Evolutionary conservation across 331 rosid genomes (phyloP).

Genomic region (Rosa hybrid): DNA sequence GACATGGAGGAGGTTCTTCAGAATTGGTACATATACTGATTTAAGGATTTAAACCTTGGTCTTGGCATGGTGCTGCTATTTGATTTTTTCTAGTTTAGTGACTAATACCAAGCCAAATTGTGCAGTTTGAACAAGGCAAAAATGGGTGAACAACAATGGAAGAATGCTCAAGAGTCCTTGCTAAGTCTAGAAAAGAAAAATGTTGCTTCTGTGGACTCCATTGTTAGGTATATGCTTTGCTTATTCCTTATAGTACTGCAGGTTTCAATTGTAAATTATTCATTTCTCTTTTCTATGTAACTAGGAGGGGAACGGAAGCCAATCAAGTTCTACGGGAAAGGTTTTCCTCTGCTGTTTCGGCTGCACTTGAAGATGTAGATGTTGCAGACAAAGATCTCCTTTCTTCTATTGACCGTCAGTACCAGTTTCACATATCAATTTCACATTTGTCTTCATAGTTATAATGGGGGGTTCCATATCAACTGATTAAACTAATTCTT

Average conservation of each 20-base stretch:
- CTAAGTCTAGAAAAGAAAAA: slow-evolving; percentile 69
- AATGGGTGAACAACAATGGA: slow-evolving; percentile 93
- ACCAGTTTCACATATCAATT: slow-evolving; percentile 22
- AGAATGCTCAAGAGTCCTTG: slow-evolving; percentile 89
- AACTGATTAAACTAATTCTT: slow-evolving; percentile 32
- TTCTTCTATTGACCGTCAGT: slow-evolving; percentile 81
- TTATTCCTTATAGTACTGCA: slow-evolving; percentile 4
- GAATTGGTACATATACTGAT: slow-evolving; percentile 54
- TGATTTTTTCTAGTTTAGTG: slow-evolving; percentile 26
- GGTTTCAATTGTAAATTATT: slow-evolving; percentile 21
- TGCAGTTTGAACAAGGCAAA: slow-evolving; percentile 86
- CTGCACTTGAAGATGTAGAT: slow-evolving; percentile 83
- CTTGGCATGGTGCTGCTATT: slow-evolving; percentile 16
- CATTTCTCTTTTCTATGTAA: slow-evolving; percentile 12
- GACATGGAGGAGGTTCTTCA: slow-evolving; percentile 86
- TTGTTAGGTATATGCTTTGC: slow-evolving; percentile 70
- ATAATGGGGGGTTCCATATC: background rate
- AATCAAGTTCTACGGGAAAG: slow-evolving; percentile 68
- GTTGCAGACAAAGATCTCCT: slow-evolving; percentile 75
- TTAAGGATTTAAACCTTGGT: background rate
- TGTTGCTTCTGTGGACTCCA: slow-evolving; percentile 76
- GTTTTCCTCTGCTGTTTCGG: slow-evolving; percentile 68
- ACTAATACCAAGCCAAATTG: slow-evolving; percentile 17
- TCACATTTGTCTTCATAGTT: background rate
- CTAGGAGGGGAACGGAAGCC: slow-evolving; percentile 85